phyloP scores from a whole-genome alignment of 2,329 filamentous ascomycete species.

The Colletotrichum sublineola region DNA sequence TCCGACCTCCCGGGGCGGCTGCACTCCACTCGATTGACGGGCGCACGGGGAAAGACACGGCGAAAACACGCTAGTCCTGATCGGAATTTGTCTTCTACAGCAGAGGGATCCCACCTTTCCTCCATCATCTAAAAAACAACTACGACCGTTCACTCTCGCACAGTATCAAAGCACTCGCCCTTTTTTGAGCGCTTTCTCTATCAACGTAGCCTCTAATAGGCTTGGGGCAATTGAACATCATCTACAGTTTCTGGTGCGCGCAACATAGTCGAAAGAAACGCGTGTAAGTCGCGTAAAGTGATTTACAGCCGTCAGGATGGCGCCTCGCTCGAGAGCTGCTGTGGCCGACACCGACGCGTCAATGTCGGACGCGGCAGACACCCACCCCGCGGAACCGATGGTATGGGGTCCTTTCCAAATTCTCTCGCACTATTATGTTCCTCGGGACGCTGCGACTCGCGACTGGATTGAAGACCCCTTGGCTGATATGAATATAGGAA shows the following conservation, averaged over 20 bases:
- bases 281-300: conserved; percentile 71
- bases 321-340: conserved; percentile 65
- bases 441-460: conserved; percentile 5
- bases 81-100: conserved; percentile 38
- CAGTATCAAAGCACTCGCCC: conserved; percentile 23
- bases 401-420: conserved; percentile 51
- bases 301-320: conserved; percentile 60
- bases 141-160: conserved; percentile 27
- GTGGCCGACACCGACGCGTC: conserved; percentile 72
- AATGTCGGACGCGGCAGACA: conserved; percentile 71
- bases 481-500: conserved; percentile 56
- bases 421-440: neutral
- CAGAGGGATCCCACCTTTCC: conserved; percentile 42
- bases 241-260: conserved; percentile 16
- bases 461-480: conserved; percentile 2
- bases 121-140: conserved; percentile 41
- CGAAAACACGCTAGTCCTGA: conserved; percentile 39
- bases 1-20: neutral
- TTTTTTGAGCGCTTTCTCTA: conserved; percentile 14
- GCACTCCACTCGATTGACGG: conserved; percentile 8
- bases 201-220: neutral
- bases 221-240: conserved; percentile 35
- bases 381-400: conserved; percentile 62
- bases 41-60: conserved; percentile 34
- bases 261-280: conserved; percentile 50